These are phyloP conservation scores for Gonium pectorale DNA, from an alignment of 139 green algal genomes.

Conservation along the genomic window DNA sequence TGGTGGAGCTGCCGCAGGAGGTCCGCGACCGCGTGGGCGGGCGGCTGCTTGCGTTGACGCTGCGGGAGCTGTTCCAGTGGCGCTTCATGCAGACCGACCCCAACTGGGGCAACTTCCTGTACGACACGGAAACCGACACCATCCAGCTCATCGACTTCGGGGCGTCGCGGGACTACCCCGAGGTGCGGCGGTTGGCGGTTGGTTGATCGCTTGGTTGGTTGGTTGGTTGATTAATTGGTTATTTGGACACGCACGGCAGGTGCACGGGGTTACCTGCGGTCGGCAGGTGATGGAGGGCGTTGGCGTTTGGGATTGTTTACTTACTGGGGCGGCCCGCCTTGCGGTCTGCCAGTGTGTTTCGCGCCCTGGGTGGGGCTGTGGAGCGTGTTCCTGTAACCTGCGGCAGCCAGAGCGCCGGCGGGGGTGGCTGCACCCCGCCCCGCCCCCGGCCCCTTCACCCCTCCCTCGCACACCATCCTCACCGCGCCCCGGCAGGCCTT, in stretches of 20 bases:
- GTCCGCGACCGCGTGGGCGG: slow-evolving; percentile 84
- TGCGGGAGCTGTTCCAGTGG: slow-evolving; percentile 94
- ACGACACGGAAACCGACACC: slow-evolving; percentile 75
- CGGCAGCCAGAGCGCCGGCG: too few species aligned
- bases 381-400: too few species aligned
- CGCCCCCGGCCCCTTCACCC: not conserved
- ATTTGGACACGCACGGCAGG: too few species aligned
- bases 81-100: slow-evolving; percentile 97
- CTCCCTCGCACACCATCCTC: not conserved
- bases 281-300: too few species aligned
- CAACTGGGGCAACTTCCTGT: slow-evolving; percentile 98
- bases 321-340: too few species aligned
- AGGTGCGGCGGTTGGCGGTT: slow-evolving; percentile 1
- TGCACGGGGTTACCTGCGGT: too few species aligned
- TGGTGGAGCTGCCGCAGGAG: slow-evolving; percentile 73
- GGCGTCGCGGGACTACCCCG: slow-evolving; percentile 82
- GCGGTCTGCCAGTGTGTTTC: too few species aligned
- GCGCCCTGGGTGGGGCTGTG: too few species aligned
- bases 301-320: too few species aligned
- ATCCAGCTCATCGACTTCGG: slow-evolving; percentile 97
- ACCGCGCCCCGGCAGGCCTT: slow-evolving; percentile 58
- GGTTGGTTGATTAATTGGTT: too few species aligned
- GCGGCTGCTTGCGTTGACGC: slow-evolving; percentile 87
- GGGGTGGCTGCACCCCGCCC: too few species aligned
- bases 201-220: too few species aligned